These are phyloP conservation scores for Cystobasidium tubakii DNA, from an alignment of 768 basidiomycete species.

Conservation along the genomic window DNA sequence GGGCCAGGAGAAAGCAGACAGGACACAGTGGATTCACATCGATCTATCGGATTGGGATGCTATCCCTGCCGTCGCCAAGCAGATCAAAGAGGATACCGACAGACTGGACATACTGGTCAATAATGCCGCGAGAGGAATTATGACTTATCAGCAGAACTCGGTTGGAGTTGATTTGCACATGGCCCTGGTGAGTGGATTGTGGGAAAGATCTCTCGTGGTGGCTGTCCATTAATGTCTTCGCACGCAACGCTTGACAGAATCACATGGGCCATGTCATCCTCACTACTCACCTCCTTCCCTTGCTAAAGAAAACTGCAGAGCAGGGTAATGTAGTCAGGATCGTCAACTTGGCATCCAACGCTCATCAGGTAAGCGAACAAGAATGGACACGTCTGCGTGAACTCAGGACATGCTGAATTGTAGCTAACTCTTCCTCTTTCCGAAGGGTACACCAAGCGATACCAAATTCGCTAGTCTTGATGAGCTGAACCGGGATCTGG, in stretches of 20 bases:
- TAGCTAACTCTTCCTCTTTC: not conserved
- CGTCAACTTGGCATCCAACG: constrained; percentile 34
- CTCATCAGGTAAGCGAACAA: constrained; percentile 27
- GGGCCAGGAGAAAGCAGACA: constrained; percentile 32
- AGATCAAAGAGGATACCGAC: constrained; percentile 37
- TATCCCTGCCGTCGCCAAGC: constrained; percentile 30
- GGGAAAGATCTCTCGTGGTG: not conserved
- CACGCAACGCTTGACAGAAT: not conserved
- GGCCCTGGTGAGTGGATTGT: constrained; percentile 1
- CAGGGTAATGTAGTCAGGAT: constrained; percentile 31
- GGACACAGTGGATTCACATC: constrained; percentile 29
- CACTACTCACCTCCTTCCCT: constrained; percentile 31
- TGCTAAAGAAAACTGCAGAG: constrained; percentile 34
- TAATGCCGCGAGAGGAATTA: constrained; percentile 36
- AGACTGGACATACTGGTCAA: constrained; percentile 37
- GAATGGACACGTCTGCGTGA: not conserved
- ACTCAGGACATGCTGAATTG: not conserved
- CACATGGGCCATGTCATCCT: constrained; percentile 37
- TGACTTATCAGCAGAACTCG: constrained; percentile 36
- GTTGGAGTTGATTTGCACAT: constrained; percentile 34
- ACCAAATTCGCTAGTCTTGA: constrained; percentile 33
- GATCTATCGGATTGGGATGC: constrained; percentile 29
- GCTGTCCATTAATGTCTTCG: not conserved
- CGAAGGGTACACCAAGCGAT: constrained; percentile 23
- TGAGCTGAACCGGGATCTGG: constrained; percentile 38